phyloP scores from a whole-genome alignment of 768 basidiomycete species.

The Pholiota conissans region DNA sequence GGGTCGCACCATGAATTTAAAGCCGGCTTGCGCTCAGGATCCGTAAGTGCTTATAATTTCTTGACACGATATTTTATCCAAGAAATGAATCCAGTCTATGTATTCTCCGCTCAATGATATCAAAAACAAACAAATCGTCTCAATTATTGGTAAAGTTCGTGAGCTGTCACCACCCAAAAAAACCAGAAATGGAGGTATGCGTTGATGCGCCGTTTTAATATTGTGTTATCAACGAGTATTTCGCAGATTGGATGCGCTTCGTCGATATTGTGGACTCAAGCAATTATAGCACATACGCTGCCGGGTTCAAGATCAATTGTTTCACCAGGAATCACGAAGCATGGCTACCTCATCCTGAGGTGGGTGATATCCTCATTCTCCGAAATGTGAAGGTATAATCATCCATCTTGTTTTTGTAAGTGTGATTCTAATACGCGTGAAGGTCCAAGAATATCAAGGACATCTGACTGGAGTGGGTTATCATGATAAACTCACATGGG shows the following conservation, averaged over 20 bases:
- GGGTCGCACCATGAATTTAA: not conserved
- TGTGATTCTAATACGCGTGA: not conserved
- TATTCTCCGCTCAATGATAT: slow-evolving; percentile 16
- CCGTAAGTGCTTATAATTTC: not conserved
- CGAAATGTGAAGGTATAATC: slow-evolving; percentile 46
- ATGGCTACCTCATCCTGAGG: slow-evolving; percentile 50
- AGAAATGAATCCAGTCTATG: slow-evolving; percentile 12
- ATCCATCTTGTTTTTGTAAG: not conserved
- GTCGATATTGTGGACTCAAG: slow-evolving; percentile 56
- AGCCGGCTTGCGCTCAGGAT: not conserved
- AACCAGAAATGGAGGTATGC: slow-evolving; percentile 25
- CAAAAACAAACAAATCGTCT: slow-evolving; percentile 22
- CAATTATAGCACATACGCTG: slow-evolving; percentile 29
- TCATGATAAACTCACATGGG: slow-evolving; percentile 51
- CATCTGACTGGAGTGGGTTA: slow-evolving; percentile 42
- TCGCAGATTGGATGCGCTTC: slow-evolving; percentile 45
- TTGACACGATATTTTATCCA: not conserved
- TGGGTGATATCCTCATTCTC: slow-evolving; percentile 54
- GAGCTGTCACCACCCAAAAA: slow-evolving; percentile 11
- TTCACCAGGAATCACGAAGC: slow-evolving; percentile 48
- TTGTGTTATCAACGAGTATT: not conserved
- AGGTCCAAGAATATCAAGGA: slow-evolving; percentile 36
- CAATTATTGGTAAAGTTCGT: slow-evolving; percentile 4
- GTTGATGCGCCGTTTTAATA: not conserved
- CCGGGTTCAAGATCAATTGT: slow-evolving; percentile 41